phyloP scores from a whole-genome alignment of 192 early-diverging fungal species.

The Linnemannia elongata region DNA sequence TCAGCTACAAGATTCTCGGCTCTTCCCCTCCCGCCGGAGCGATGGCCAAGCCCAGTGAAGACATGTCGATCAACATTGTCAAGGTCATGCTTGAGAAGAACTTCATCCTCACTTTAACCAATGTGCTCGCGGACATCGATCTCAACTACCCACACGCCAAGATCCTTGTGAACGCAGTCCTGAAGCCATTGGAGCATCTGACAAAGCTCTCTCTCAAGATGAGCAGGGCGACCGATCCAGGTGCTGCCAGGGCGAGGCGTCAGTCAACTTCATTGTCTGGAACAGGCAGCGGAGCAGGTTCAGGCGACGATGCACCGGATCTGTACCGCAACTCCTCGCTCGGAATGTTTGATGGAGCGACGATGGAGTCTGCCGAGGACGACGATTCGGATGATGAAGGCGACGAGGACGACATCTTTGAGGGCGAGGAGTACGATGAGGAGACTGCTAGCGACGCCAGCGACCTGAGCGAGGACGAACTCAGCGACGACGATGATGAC shows the following conservation, averaged over 20 bases:
- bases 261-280: conserved; percentile 59
- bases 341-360: conserved; percentile 82
- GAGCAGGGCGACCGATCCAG: conserved; percentile 73
- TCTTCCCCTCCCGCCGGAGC: conserved; percentile 53
- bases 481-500: conserved; percentile 67
- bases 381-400: conserved; percentile 62
- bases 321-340: conserved; percentile 87
- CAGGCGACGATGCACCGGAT: conserved; percentile 82
- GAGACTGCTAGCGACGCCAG: conserved; percentile 75
- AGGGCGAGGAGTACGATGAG: conserved; percentile 78
- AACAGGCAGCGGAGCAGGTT: conserved; percentile 51
- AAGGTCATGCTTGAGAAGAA: conserved; percentile 92
- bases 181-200: conserved; percentile 92
- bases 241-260: conserved; percentile 48
- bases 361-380: conserved; percentile 80
- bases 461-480: conserved; percentile 68
- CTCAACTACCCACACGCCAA: conserved; percentile 90
- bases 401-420: conserved; percentile 77
- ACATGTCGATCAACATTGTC: conserved; percentile 71
- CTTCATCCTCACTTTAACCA: conserved; percentile 84
- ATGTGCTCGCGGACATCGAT: conserved; percentile 87
- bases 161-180: conserved; percentile 78
- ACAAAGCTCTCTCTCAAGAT: conserved; percentile 91
- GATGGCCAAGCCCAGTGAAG: conserved; percentile 61
- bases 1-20: conserved; percentile 76